Conservation (phyloP, 176 grass and related monocot genomes). For the Poa pratensis region DNA sequence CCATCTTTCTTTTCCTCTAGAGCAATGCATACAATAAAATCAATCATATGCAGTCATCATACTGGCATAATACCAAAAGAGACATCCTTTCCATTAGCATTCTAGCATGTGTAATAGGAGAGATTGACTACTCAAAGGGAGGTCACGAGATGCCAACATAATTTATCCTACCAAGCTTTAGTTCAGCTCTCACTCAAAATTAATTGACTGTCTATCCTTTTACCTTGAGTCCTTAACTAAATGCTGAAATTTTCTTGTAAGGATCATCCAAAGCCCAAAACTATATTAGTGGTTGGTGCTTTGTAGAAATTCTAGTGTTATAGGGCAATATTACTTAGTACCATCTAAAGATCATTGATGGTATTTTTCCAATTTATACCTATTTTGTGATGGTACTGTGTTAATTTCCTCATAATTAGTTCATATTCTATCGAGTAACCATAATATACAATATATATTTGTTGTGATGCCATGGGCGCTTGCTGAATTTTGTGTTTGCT, state of each 20-base stretch:
- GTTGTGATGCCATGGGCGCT: conserved; percentile 13
- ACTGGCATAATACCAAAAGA: conserved; percentile 26
- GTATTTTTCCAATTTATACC: background rate
- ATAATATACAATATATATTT: conserved; percentile 16
- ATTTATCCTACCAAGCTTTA: background rate
- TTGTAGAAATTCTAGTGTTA: background rate
- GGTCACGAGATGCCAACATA: background rate
- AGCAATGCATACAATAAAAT: conserved; percentile 4
- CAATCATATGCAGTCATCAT: background rate
- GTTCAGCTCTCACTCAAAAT: background rate
- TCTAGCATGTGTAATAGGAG: background rate
- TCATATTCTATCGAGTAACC: background rate
- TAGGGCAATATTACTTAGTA: conserved; percentile 4
- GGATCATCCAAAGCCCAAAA: background rate
- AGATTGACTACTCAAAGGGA: background rate
- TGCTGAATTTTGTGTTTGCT: conserved; percentile 51
- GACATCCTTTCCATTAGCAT: background rate
- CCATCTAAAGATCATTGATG: conserved; percentile 21
- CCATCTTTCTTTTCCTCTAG: background rate
- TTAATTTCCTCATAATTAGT: conserved; percentile 2
- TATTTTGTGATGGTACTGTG: background rate
- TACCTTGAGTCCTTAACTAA: background rate
- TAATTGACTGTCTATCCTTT: background rate
- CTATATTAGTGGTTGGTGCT: background rate
- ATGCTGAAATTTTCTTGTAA: conserved; percentile 7